phyloP scores from a whole-genome alignment of 805 yeast genomes.

The Debaryomyces prosopidis region DNA sequence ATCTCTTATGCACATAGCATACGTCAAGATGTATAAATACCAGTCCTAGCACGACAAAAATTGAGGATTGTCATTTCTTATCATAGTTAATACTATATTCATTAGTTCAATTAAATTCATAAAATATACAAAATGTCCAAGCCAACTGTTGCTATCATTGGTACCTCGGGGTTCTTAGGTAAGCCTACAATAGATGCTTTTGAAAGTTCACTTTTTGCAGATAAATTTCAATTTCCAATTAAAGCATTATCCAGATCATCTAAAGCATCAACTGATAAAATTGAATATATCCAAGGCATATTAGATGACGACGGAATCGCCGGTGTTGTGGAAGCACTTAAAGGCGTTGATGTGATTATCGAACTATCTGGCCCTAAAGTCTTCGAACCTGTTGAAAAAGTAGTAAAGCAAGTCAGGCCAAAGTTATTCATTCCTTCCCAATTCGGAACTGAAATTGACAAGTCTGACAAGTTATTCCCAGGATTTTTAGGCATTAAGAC shows the following conservation, averaged over 20 bases:
- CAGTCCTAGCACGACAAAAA: too few species aligned
- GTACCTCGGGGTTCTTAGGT: conserved; percentile 55
- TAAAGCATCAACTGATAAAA: conserved; percentile 27
- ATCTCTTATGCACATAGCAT: too few species aligned
- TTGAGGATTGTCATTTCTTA: too few species aligned
- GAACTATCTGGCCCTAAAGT: conserved; percentile 41
- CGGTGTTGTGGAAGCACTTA: conserved; percentile 36
- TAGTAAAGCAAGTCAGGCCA: conserved; percentile 43
- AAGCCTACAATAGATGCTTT: conserved; percentile 48
- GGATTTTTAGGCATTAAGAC: conserved; percentile 34
- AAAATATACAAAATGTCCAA: conserved; percentile 7
- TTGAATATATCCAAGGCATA: conserved; percentile 41
- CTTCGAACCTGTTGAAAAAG: conserved; percentile 35
- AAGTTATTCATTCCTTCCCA: conserved; percentile 60
- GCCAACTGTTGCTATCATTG: conserved; percentile 50
- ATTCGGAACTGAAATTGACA: conserved; percentile 50
- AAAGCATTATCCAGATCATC: conserved; percentile 51
- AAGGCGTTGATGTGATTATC: conserved; percentile 52
- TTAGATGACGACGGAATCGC: conserved; percentile 21
- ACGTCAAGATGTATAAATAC: too few species aligned
- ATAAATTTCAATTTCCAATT: conserved; percentile 47
- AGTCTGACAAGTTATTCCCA: conserved; percentile 27
- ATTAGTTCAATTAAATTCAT: background rate
- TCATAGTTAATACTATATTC: background rate
- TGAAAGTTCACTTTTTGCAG: conserved; percentile 39